Conservation (phyloP, 306 rosid genomes). For the Dalbergia cochinchinensis region DNA sequence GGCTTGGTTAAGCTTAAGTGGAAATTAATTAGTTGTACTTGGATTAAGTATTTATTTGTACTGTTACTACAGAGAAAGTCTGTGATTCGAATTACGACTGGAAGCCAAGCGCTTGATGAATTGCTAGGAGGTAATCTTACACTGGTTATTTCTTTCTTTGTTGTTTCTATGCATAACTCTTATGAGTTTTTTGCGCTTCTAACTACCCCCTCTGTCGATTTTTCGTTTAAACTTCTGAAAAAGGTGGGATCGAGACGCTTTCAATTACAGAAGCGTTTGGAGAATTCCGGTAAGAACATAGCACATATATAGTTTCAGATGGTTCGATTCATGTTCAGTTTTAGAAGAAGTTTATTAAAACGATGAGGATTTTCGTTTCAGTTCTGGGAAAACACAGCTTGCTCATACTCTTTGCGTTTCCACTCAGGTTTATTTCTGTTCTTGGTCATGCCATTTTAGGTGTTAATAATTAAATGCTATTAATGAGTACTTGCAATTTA, state of each 20-base stretch:
- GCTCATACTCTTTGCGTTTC: conserved; percentile 98
- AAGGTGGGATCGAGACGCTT: conserved; percentile 92
- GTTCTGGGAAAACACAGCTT: conserved; percentile 97
- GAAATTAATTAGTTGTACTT: conserved; percentile 27
- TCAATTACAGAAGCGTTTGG: conserved; percentile 98
- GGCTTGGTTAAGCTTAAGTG: background rate
- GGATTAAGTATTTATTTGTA: conserved; percentile 25
- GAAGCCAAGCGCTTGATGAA: conserved; percentile 97
- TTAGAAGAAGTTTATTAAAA: conserved; percentile 35
- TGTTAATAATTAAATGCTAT: conserved; percentile 1
- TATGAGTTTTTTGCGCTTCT: conserved; percentile 1
- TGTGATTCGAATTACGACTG: conserved; percentile 86
- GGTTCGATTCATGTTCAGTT: conserved; percentile 13
- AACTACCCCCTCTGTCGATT: conserved; percentile 7
- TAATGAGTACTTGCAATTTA: background rate
- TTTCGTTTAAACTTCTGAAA: conserved; percentile 31
- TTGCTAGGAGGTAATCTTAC: conserved; percentile 82
- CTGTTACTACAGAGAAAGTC: conserved; percentile 72
- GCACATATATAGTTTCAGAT: background rate
- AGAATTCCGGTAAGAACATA: conserved; percentile 78
- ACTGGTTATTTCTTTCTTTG: conserved; percentile 20
- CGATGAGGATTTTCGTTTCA: conserved; percentile 47
- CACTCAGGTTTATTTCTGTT: conserved; percentile 73
- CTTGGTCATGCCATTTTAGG: conserved; percentile 29
- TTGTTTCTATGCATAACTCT: background rate